Evolutionary conservation across 345 rosid species (phyloP).

Genomic region (Zanthoxylum bungeanum): DNA sequence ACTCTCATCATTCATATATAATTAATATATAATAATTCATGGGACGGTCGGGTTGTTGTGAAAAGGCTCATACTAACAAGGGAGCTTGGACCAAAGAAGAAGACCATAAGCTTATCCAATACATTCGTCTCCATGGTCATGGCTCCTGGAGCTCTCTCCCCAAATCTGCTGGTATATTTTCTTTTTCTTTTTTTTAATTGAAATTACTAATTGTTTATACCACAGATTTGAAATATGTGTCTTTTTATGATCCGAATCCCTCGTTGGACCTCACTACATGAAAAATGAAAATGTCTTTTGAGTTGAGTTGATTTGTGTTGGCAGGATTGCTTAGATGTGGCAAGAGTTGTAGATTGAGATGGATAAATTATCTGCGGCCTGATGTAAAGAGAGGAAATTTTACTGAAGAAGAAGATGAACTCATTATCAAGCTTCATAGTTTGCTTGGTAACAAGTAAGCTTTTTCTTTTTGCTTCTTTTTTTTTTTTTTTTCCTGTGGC

Average conservation of each 20-base stretch:
- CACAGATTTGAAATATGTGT: too few relatives aligned
- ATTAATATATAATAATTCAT: too few relatives aligned
- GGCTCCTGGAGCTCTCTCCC: slow-evolving; percentile 96
- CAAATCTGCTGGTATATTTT: slow-evolving; percentile 50
- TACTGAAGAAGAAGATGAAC: slow-evolving; percentile 48
- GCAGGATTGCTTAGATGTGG: slow-evolving; percentile 67
- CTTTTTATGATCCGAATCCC: too few relatives aligned
- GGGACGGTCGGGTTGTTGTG: slow-evolving; percentile 92
- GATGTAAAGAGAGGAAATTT: slow-evolving; percentile 56
- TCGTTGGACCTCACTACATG: too few relatives aligned
- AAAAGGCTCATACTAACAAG: slow-evolving; percentile 83
- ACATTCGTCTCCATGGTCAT: slow-evolving; percentile 73
- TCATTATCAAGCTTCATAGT: slow-evolving; percentile 47
- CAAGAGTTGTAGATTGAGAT: slow-evolving; percentile 47
- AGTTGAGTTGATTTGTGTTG: too few relatives aligned
- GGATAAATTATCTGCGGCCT: slow-evolving; percentile 51
- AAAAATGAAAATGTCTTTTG: too few relatives aligned
- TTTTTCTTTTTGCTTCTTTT: neutral
- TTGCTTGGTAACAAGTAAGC: slow-evolving; percentile 53
- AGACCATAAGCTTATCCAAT: slow-evolving; percentile 70
- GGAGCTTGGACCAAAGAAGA: slow-evolving; percentile 96
- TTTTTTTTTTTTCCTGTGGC: too few relatives aligned
- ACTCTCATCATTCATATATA: neutral
- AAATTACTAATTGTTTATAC: too few relatives aligned
- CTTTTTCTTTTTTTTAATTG: too few relatives aligned